Percentiles rank a stretch among this genome's conserved stretches.
Conservation (phyloP, 2,329 filamentous ascomycete species). For the Fusarium domesticum region DNA sequence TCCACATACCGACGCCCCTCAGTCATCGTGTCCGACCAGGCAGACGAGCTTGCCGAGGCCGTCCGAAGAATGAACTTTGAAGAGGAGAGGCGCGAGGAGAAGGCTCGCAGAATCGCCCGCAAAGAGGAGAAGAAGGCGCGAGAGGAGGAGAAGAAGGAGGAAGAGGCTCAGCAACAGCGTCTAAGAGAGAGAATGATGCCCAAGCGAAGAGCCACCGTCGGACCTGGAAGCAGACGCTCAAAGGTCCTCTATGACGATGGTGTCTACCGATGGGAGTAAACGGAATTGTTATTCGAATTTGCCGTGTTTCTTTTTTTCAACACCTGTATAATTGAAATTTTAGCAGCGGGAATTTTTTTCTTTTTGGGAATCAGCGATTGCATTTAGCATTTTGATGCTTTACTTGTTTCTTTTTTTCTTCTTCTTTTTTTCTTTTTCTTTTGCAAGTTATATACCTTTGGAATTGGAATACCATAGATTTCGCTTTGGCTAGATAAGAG, state of each 20-base stretch:
- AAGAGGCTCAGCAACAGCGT: conserved; percentile 39
- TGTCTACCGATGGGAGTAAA: conserved; percentile 41
- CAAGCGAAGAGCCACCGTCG: conserved; percentile 36
- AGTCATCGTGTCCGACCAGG: conserved; percentile 24
- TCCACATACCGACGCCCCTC: conserved; percentile 24
- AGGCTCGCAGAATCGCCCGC: conserved; percentile 25
- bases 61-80: conserved; percentile 35
- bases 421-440: not conserved
- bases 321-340: too few species aligned
- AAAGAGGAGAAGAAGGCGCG: conserved; percentile 26
- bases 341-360: too few species aligned
- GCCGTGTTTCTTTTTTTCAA: conserved; percentile 13
- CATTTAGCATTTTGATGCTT: not conserved
- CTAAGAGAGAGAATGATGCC: conserved; percentile 42
- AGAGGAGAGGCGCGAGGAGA: conserved; percentile 33
- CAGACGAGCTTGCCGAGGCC: conserved; percentile 35
- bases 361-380: too few species aligned
- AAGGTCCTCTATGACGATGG: conserved; percentile 39
- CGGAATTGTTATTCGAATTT: too few species aligned
- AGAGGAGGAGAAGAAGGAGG: conserved; percentile 33
- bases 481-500: too few species aligned
- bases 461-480: too few species aligned
- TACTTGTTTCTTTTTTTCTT: not conserved
- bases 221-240: conserved; percentile 35
- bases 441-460: too few species aligned